Base-by-base conservation (phyloP, 169 alveolate species). In the Plasmodium ovale region DNA sequence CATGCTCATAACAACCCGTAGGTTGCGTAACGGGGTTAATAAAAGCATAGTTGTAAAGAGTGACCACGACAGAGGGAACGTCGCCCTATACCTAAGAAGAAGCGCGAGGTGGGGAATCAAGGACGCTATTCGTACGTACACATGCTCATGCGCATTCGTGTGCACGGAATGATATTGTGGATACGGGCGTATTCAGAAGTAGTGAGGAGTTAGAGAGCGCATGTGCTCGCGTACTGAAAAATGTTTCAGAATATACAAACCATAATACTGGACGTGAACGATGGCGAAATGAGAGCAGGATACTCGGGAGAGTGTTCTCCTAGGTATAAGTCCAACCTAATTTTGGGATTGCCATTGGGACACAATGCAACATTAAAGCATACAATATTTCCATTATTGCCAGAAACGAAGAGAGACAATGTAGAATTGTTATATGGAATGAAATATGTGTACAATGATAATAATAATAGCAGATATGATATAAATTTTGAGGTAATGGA, bases 241-340 rank as follows among this genome's bases (percentile, higher is more conserved):
- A 77, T 77, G 88, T 77, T 60, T 64, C 88, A 77, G 39, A 77
- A 77, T 39, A 62, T 77, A 67, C 91, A 85, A 44, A 92, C 96
- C 42, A 72, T 93, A 54, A 91, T 93, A 21, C 39, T 93, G n/a
- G 96, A 93, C 59, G 79, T 87, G 21, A 94, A 94, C 53, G 93
- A 94, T 35, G 94, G 92, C n/a, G 89, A 82, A 47, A 47, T 93
- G 71, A 60, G 89, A 39, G 84, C 92, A 60, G 96, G 96, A 27
- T 58, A 92, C 9, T 94, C 91, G 1, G 96, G 96, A 9, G 96
- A 93, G 27, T 89, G 92, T 37, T 53, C 91, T 3, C 96, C 96
- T 5, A 56, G 92, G 27, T 93, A 88, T 69, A 49, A 88, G 23
- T 82, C 89, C 25, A 92, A 92, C 23, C 92, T 94, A 60, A 69